Conservation (phyloP, 495 filamentous ascomycete genomes). For the Aspergillus mulundensis region DNA sequence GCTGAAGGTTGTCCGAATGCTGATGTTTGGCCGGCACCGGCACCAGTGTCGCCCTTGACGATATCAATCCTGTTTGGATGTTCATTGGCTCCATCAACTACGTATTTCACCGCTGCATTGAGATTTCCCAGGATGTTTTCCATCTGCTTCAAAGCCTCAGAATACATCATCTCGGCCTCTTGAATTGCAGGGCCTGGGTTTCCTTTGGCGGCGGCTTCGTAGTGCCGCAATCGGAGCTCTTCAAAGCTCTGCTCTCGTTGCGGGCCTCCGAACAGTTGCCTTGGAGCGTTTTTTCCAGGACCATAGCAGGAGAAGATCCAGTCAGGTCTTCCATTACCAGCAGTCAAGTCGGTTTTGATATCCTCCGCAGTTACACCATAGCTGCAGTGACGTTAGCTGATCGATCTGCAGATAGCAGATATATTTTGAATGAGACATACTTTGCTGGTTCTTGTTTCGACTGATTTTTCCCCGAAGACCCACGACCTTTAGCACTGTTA, state of each 20-base stretch:
- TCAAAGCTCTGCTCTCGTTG: constrained; percentile 80
- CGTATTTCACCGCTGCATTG: constrained; percentile 67
- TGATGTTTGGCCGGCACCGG: constrained; percentile 19
- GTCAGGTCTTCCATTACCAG: constrained; percentile 57
- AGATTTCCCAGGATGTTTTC: constrained; percentile 60
- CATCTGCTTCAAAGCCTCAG: constrained; percentile 64
- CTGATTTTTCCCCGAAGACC: constrained; percentile 17
- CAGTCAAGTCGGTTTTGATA: constrained; percentile 61
- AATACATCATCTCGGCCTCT: constrained; percentile 57
- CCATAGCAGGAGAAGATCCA: constrained; percentile 86
- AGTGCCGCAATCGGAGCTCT: constrained; percentile 69
- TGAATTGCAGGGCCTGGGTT: constrained; percentile 62
- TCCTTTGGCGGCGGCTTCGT: constrained; percentile 53
- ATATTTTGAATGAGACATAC: constrained; percentile 22
- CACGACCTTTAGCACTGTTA: constrained; percentile 17
- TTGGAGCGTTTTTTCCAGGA: constrained; percentile 65
- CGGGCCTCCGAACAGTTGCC: constrained; percentile 74
- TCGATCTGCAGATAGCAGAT: not conserved
- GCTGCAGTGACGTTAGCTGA: constrained; percentile 26
- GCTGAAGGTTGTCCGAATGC: constrained; percentile 31
- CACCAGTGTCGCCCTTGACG: constrained; percentile 42
- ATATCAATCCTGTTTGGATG: constrained; percentile 82
- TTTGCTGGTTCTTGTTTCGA: constrained; percentile 13
- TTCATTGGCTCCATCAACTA: constrained; percentile 61
- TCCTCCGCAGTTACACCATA: constrained; percentile 49